These are phyloP conservation scores for Calendula officinalis DNA, from an alignment of 129 eudicot species.

Conservation along the genomic window DNA sequence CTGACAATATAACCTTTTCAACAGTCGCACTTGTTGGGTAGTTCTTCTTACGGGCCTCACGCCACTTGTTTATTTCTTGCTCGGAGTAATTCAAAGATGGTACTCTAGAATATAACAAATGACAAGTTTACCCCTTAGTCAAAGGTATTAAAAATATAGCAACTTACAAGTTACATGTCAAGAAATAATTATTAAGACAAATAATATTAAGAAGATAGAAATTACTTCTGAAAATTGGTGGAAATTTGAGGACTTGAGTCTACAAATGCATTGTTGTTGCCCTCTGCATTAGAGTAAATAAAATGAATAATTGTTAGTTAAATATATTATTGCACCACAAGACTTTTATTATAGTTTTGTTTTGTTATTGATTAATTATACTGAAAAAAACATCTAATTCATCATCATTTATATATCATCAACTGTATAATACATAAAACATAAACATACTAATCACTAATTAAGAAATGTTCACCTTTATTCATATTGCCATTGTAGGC, in stretches of 20 bases:
- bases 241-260: conserved; percentile 27
- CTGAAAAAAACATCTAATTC: not conserved
- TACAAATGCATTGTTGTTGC: conserved; percentile 25
- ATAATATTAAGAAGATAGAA: conserved; percentile 12
- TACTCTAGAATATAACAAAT: conserved; percentile 32
- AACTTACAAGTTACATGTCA: not conserved
- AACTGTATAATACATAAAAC: not conserved
- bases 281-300: conserved; percentile 26
- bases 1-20: conserved; percentile 48
- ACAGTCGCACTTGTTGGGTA: conserved; percentile 53
- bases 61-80: conserved; percentile 79
- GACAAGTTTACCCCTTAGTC: conserved; percentile 7
- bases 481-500: conserved; percentile 20
- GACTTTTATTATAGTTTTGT: too few relatives aligned
- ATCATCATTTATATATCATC: conserved; percentile 1
- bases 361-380: too few relatives aligned
- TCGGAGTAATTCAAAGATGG: conserved; percentile 53
- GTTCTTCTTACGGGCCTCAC: conserved; percentile 76
- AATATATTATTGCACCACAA: not conserved
- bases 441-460: not conserved
- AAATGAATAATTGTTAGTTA: conserved; percentile 11
- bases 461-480: conserved; percentile 24
- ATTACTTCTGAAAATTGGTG: conserved; percentile 41
- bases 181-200: not conserved
- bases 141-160: not conserved